Base-by-base conservation (phyloP, 176 grass and related monocot species). In the Zizania latifolia region DNA sequence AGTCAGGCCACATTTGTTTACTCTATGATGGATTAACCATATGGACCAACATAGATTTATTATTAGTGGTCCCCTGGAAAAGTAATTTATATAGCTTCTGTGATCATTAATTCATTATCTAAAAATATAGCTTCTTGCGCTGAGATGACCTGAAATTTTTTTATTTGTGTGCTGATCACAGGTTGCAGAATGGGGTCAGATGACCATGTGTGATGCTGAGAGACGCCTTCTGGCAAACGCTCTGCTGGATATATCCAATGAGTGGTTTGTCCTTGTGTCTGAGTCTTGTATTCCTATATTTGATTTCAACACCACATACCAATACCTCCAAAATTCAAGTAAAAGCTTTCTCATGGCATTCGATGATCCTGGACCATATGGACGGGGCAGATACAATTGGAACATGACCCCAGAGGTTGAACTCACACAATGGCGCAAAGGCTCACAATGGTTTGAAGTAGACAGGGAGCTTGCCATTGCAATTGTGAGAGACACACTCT, bases 141-240 rank as follows among this genome's bases (percentile, higher is more conserved):
- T 67, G 59, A 87, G 26, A 24, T 74, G 37, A 41, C 11, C 51
- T 62, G 34, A 75, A 36, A 41, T 69, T 72, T 61, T 77, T 66
- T 71, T 19, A 55, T 62, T 37, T 96, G 62, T 53, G 43, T 58
- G 84, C 28, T 63, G 63, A 51, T 86, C 22, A 53, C 76, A 98
- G 95, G 84, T 90, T 37, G 77, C 92, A 8, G 96, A 90, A 82
- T 99, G 96, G 92, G 96, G 96, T 78, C 33, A 44, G 82, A 99
- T 99, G 92, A 86, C 81, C 57, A 95, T 99, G 96, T 92, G 92
- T 79, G 96, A 99, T 80, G 96, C 96, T 51, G 92, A 99, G 85
- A 88, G 90, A 71, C 89, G 96, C 33, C 74, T 99, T 23, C 75
- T 99, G 14, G 96, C 92, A 3, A 95, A 95, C 26, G 89, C 96